Percentiles rank a stretch among this genome's conserved stretches.
Evolutionary conservation across 139 green algal species (phyloP).

Genomic region (Coelastrella sp.): DNA sequence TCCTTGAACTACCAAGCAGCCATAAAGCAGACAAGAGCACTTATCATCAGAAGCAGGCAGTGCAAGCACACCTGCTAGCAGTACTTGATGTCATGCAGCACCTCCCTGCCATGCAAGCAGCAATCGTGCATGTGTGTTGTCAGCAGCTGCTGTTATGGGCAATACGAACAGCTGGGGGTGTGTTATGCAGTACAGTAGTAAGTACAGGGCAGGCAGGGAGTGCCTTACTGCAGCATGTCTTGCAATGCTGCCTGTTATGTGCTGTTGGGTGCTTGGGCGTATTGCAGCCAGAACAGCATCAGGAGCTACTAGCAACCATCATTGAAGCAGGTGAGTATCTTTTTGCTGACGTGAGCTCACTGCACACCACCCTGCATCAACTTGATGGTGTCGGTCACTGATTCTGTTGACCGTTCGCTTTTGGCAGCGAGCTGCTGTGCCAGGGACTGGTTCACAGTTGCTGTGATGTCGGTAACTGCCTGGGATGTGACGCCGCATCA

Average conservation of each 20-base stretch:
- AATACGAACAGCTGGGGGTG: background rate
- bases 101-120: slow-evolving; percentile 1
- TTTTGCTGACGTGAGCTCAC: too few species aligned
- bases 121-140: background rate
- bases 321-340: background rate
- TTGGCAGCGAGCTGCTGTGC: too few species aligned
- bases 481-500: too few species aligned
- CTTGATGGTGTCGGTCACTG: background rate
- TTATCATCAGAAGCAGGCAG: slow-evolving; percentile 9
- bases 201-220: background rate
- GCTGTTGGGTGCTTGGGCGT: background rate
- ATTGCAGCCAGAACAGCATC: background rate
- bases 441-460: too few species aligned
- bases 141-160: slow-evolving; percentile 2
- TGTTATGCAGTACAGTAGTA: background rate
- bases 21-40: background rate
- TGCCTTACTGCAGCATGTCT: slow-evolving; percentile 22
- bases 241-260: slow-evolving; percentile 13
- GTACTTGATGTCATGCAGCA: slow-evolving; percentile 34
- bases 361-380: background rate
- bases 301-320: background rate
- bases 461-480: too few species aligned
- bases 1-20: background rate
- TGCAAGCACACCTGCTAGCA: slow-evolving; percentile 12
- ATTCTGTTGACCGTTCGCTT: too few species aligned